Evolutionary conservation across 129 eudicot genomes (phyloP).

Genomic region (Dittrichia graveolens): DNA sequence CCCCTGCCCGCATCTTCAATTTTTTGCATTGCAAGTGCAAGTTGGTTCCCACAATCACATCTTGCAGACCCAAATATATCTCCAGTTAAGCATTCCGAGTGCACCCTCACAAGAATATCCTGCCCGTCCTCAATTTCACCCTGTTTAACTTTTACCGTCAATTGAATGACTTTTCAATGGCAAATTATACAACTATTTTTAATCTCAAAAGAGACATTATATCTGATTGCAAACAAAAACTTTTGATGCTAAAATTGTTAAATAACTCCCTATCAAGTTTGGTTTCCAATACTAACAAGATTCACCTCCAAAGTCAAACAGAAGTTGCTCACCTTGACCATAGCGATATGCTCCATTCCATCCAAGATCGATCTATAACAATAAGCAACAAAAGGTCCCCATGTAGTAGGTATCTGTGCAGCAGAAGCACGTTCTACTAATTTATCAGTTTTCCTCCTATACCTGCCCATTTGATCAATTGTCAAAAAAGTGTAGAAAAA

Average conservation of each 20-base stretch:
- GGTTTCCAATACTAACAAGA: too few species aligned
- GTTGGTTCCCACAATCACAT: slow-evolving; percentile 90
- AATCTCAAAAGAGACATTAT: too few species aligned
- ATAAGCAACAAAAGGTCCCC: slow-evolving; percentile 87
- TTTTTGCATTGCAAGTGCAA: slow-evolving; percentile 84
- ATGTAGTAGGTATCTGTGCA: slow-evolving; percentile 77
- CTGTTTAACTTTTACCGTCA: slow-evolving; percentile 33
- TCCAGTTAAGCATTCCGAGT: slow-evolving; percentile 95
- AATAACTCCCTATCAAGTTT: too few species aligned
- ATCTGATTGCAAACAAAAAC: too few species aligned
- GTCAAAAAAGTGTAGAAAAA: too few species aligned
- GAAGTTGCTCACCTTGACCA: slow-evolving; percentile 70
- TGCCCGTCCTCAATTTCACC: slow-evolving; percentile 86
- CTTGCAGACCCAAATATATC: slow-evolving; percentile 93
- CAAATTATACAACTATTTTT: too few species aligned
- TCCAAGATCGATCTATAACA: slow-evolving; percentile 73
- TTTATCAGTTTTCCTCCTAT: slow-evolving; percentile 73
- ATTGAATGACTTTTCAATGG: too few species aligned
- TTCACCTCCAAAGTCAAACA: background rate
- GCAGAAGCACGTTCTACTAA: slow-evolving; percentile 81
- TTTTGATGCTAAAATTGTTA: too few species aligned
- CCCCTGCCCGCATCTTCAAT: slow-evolving; percentile 91
- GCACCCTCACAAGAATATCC: slow-evolving; percentile 88
- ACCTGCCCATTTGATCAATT: slow-evolving; percentile 45
- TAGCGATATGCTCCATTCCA: slow-evolving; percentile 85